Conservation (phyloP, 768 basidiomycete genomes). For the Fibroporia radiculosa region DNA sequence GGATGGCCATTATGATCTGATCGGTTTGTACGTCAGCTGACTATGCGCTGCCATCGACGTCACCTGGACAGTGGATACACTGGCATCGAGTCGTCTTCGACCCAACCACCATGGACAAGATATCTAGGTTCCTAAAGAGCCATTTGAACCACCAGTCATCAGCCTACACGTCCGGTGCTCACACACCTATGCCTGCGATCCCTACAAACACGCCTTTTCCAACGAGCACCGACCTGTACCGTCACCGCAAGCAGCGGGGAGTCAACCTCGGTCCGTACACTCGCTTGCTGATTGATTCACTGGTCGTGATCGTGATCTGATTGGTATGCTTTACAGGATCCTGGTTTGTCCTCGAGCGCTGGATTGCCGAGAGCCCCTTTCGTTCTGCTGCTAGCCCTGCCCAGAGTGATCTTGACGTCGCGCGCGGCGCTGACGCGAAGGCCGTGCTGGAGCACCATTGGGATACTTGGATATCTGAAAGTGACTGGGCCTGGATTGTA, state of each 20-base stretch:
- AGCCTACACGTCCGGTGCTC: background rate
- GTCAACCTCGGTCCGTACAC: constrained; percentile 63
- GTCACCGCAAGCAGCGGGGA: constrained; percentile 70
- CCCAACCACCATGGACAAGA: constrained; percentile 11
- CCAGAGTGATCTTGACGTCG: constrained; percentile 67
- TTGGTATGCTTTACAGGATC: constrained; percentile 37
- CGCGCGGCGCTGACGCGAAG: constrained; percentile 41
- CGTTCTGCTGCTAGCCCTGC: constrained; percentile 41
- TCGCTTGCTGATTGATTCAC: background rate
- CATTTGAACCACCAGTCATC: background rate
- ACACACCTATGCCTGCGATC: background rate
- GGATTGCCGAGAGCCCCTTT: constrained; percentile 63
- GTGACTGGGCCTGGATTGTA: constrained; percentile 49
- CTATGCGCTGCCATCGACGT: background rate
- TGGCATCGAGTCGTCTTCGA: background rate
- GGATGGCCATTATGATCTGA: background rate
- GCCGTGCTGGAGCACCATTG: constrained; percentile 37
- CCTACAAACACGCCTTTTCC: constrained; percentile 11
- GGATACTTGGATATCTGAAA: constrained; percentile 46
- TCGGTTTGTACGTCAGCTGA: background rate
- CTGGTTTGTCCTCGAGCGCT: constrained; percentile 75
- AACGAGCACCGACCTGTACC: constrained; percentile 29
- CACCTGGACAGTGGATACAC: background rate
- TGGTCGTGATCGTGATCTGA: constrained; percentile 4
- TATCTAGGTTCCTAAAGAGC: constrained; percentile 7